Conservation (phyloP, 306 rosid genomes). For the Quillaja saponaria region DNA sequence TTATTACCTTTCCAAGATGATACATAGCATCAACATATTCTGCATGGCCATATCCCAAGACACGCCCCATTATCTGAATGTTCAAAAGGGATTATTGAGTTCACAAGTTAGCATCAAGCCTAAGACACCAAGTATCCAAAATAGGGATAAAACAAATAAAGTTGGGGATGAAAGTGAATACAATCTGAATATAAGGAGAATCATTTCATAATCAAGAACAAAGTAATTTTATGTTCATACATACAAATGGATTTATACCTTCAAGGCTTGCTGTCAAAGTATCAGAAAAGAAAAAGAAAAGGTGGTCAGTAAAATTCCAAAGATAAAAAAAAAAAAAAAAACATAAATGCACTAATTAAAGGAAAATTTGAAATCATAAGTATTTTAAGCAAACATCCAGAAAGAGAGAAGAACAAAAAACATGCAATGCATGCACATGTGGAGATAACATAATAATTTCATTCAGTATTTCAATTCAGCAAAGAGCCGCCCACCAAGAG, state of each 20-base stretch:
- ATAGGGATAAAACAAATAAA: background rate
- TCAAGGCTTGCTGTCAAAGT: slow-evolving; percentile 70
- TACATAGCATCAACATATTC: slow-evolving; percentile 86
- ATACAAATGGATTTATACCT: slow-evolving; percentile 54
- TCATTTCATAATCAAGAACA: slow-evolving; percentile 5
- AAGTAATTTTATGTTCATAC: slow-evolving; percentile 12
- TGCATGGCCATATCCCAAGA: slow-evolving; percentile 72
- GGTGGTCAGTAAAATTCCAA: slow-evolving; percentile 29
- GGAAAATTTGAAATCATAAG: slow-evolving; percentile 24
- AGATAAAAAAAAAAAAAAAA: no score
- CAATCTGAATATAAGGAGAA: slow-evolving; percentile 18
- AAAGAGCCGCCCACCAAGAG: slow-evolving; percentile 4
- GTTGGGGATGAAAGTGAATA: slow-evolving; percentile 18
- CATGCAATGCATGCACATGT: slow-evolving; percentile 15
- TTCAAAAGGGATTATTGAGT: slow-evolving; percentile 16
- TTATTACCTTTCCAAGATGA: slow-evolving; percentile 81
- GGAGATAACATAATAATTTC: slow-evolving; percentile 4
- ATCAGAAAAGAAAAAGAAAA: slow-evolving; percentile 27
- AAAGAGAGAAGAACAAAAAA: slow-evolving; percentile 6
- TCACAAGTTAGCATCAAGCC: slow-evolving; percentile 19
- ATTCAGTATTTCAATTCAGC: background rate
- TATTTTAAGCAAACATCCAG: slow-evolving; percentile 1
- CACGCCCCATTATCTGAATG: slow-evolving; percentile 74
- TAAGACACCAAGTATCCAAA: slow-evolving; percentile 11
- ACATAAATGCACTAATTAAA: slow-evolving; percentile 9